These are phyloP conservation scores for Eimeria praecox DNA, from an alignment of 169 alveolate species.

Conservation along the genomic window DNA sequence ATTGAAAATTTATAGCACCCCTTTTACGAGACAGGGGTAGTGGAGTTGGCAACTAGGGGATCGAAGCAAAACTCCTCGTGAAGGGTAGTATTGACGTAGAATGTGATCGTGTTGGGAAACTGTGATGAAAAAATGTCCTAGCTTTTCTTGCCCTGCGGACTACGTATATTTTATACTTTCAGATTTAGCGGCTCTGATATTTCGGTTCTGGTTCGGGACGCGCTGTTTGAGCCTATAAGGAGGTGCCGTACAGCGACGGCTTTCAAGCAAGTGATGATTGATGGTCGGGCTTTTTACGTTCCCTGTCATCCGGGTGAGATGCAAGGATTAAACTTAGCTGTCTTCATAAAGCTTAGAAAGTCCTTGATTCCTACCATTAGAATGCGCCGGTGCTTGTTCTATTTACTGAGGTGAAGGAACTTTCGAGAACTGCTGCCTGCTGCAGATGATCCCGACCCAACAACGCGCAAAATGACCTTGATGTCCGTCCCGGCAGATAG, in stretches of 20 bases:
- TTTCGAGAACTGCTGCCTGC: not conserved
- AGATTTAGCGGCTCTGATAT: constrained; percentile 96
- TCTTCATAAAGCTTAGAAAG: not conserved
- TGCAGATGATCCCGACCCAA: constrained; percentile 87
- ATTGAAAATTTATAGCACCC: not conserved
- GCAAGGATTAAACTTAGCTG: not conserved
- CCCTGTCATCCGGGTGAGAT: constrained; percentile 90
- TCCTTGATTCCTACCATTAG: not conserved
- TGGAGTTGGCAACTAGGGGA: not conserved
- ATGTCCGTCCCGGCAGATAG: constrained; percentile 90
- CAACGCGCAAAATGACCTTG: constrained; percentile 87
- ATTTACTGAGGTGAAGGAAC: not conserved
- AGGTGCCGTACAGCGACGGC: constrained; percentile 92
- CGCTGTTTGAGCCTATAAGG: constrained; percentile 95
- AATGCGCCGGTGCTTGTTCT: not conserved
- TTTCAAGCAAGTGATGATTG: constrained; percentile 89
- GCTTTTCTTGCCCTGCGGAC: not conserved
- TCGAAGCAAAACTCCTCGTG: not conserved
- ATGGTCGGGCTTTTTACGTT: constrained; percentile 85
- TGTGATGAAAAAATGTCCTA: not conserved
- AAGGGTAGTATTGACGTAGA: not conserved
- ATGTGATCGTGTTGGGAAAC: not conserved
- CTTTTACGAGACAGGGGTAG: not conserved
- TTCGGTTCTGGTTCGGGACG: constrained; percentile 93
- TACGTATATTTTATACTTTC: not conserved